A percentile compares a stretch with the other conserved stretches of the same genome.
Evolutionary conservation across 352 stramenopile species (phyloP).

Genomic region (Halophytophthora batemanensis): DNA sequence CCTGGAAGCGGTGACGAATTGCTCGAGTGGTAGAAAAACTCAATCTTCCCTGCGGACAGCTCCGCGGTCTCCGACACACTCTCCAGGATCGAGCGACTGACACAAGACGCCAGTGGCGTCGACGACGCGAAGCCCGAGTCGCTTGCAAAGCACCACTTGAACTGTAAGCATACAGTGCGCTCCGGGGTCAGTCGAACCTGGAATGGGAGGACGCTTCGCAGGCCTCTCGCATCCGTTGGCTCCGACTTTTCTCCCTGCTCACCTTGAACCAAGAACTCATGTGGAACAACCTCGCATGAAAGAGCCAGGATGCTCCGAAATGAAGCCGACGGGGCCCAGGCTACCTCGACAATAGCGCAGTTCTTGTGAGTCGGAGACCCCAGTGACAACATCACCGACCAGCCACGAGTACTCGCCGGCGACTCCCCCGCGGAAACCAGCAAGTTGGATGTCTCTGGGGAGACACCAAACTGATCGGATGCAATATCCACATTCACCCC

Average conservation of each 20-base stretch:
- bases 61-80: conserved; percentile 53
- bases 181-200: conserved; percentile 37
- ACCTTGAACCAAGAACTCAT: conserved; percentile 26
- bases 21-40: conserved; percentile 38
- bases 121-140: conserved; percentile 61
- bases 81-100: conserved; percentile 64
- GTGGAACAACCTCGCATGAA: conserved; percentile 34
- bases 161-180: conserved; percentile 32
- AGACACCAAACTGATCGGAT: conserved; percentile 38
- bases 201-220: conserved; percentile 29
- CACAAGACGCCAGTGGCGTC: conserved; percentile 62
- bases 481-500: conserved; percentile 29
- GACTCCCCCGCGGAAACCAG: conserved; percentile 75
- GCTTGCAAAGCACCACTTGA: conserved; percentile 67
- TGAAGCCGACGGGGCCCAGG: conserved; percentile 45
- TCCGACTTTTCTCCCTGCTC: conserved; percentile 7
- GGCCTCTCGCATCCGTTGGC: conserved; percentile 3
- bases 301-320: conserved; percentile 58
- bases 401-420: conserved; percentile 55
- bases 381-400: conserved; percentile 44
- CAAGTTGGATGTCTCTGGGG: conserved; percentile 41
- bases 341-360: conserved; percentile 40
- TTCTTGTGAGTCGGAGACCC: conserved; percentile 33
- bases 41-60: conserved; percentile 52
- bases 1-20: conserved; percentile 15